These are phyloP conservation scores for Fusarium buharicum DNA, from an alignment of 2,329 filamentous ascomycete genomes.

Conservation along the genomic window DNA sequence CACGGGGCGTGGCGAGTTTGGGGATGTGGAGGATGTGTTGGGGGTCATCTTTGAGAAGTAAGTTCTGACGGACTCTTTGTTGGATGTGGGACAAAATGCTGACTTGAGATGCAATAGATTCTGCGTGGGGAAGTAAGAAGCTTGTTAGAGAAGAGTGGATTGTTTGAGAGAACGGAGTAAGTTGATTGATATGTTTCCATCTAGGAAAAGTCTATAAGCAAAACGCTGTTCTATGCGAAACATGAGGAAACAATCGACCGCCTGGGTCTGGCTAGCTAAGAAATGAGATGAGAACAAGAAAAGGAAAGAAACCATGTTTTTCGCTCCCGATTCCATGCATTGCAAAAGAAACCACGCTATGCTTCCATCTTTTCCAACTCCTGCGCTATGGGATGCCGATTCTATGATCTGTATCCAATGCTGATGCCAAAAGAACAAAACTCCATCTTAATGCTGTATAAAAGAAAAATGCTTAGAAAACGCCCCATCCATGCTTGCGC, in stretches of 20 bases:
- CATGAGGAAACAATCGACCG: slow-evolving; percentile 18
- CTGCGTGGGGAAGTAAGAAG: slow-evolving; percentile 58
- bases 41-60: slow-evolving; percentile 98
- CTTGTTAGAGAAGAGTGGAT: background rate
- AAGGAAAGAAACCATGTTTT: slow-evolving; percentile 26
- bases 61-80: slow-evolving; percentile 50
- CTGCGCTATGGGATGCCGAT: slow-evolving; percentile 23
- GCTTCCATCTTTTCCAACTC: slow-evolving; percentile 24
- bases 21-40: slow-evolving; percentile 94
- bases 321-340: slow-evolving; percentile 23
- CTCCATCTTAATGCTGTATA: slow-evolving; percentile 31
- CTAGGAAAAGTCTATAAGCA: slow-evolving; percentile 25
- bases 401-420: slow-evolving; percentile 1
- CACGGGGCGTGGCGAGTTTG: slow-evolving; percentile 83
- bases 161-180: slow-evolving; percentile 1
- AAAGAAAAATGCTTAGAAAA: slow-evolving; percentile 30
- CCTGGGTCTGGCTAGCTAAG: slow-evolving; percentile 27
- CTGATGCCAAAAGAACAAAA: slow-evolving; percentile 18
- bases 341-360: slow-evolving; percentile 8
- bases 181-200: slow-evolving; percentile 20
- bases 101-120: slow-evolving; percentile 50
- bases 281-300: slow-evolving; percentile 8
- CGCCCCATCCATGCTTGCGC: slow-evolving; percentile 38
- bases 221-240: slow-evolving; percentile 32
- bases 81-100: slow-evolving; percentile 24